A percentile compares a stretch with the other conserved stretches of the same genome.
Conservation (phyloP, 169 alveolate genomes). For the Plasmodium vivax region DNA sequence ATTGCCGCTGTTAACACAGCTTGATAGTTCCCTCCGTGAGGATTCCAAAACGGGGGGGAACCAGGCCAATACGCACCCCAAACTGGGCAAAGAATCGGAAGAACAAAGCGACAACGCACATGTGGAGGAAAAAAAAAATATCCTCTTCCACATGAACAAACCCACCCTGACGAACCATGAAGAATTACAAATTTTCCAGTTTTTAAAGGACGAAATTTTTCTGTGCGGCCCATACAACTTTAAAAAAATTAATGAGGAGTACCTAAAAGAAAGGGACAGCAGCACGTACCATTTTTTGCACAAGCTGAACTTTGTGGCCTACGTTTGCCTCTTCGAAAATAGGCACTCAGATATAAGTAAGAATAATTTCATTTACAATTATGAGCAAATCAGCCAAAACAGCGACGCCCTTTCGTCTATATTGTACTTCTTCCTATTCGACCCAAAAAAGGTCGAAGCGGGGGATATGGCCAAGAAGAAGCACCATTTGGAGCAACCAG, state of each 20-base stretch:
- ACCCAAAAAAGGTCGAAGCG: background rate
- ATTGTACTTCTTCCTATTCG: conserved; percentile 39
- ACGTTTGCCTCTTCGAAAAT: conserved; percentile 66
- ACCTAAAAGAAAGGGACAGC: conserved; percentile 20
- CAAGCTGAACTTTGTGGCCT: conserved; percentile 42
- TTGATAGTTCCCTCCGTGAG: background rate
- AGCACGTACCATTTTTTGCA: conserved; percentile 21
- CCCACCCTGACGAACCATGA: conserved; percentile 47
- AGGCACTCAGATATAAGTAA: conserved; percentile 7
- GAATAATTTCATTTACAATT: conserved; percentile 34
- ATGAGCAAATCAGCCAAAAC: conserved; percentile 20
- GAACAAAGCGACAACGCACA: background rate
- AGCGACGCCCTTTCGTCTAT: conserved; percentile 47
- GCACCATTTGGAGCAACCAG: background rate
- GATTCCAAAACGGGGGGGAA: background rate
- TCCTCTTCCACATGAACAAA: conserved; percentile 34
- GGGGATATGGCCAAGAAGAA: background rate
- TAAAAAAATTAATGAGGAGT: conserved; percentile 31
- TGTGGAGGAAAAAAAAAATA: background rate
- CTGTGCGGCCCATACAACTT: conserved; percentile 38
- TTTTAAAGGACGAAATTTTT: conserved; percentile 64
- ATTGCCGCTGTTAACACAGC: background rate
- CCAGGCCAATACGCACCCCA: background rate
- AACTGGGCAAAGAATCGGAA: background rate
- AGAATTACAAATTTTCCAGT: conserved; percentile 43